Evolutionary conservation across 495 filamentous ascomycete genomes (phyloP), one percentile per base, ranked within the genome.

Genomic region (Trypethelium eluteriae): DNA sequence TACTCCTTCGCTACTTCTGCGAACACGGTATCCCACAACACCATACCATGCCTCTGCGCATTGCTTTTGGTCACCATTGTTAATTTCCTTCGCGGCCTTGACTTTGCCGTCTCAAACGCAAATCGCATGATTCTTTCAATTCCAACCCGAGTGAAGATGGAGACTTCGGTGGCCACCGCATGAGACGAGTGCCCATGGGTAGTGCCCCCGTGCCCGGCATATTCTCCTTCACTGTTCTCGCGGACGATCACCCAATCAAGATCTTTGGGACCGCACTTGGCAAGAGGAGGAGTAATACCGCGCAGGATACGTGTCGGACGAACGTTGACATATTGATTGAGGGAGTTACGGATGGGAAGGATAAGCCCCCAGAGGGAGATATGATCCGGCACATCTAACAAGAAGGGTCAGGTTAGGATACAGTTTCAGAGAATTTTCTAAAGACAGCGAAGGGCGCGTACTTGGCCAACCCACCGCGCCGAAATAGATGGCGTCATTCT

Each of bases 21-120:
- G 63, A 76, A 77, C 5, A 79, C 66, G 38, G 67, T 69, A 68
- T 79, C 77, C 77, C 77, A 79, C 46, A 79, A 66, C 67, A 79
- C 76, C 75, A 79, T 77, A 14, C 76, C 76, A 62, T 79, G 74
- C 34, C 76, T 39, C 67, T 77, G 75, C 36, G 76, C 75, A 68
- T 79, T 79, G 50, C 67, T 71, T 71, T 79, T 79, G 18, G 77
- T 79, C 64, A 79, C 77, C 76, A 79, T 76, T 0, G 77, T 79
- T 67, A 79, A 53, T 67, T 75, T 74, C 72, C 73, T 77, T 53
- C 77, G 34, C 16, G 74, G 72, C 65, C 77, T 39, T 2, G 32
- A 39, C 49, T 68, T 67, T 38, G 77, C 76, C 38, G 73, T 75
- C 62, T 78, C 76, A 64, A 79, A 79, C 0, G 76, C 77, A 61